Base-by-base conservation (phyloP, 2,329 filamentous ascomycete species). In the Dactylonectria macrodidyma region DNA sequence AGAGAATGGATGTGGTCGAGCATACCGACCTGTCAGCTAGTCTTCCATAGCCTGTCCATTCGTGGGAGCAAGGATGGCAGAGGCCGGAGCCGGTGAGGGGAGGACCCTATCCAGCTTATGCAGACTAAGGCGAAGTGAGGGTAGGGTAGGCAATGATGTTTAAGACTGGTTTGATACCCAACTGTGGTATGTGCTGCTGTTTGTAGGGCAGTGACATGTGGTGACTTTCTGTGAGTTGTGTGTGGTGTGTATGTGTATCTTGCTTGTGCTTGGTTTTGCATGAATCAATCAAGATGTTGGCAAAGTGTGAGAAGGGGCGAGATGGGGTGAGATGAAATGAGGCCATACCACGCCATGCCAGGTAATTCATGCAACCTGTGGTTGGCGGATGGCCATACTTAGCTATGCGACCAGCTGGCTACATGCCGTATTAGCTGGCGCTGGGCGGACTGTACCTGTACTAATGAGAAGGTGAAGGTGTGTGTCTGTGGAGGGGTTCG, bases 101-200 rank as follows among this genome's bases (percentile, higher is more conserved):
- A 54, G 9, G 51, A 36, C 10, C 30, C 22, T 14, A 19, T 36
- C n/a, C 51, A 54, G 10, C n/a, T n/a, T 19, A 34, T 22, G n/a
- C n/a, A 22, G 33, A 36, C n/a, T n/a, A 14, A 22, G n/a, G 7
- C 33, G 30, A 12, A 9, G 44, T 19, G 24, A 36, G 19, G 22
- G 19, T 38, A 24, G 38, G 56, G 26, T 71, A 73, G 67, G 52
- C 72, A 74, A 68, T 61, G 68, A 65, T 34, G 62, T 68, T 38
- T 24, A 58, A 65, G 67, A 69, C 51, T 73, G 69, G 59, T 69
- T 74, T 73, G 69, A 73, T 72, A 73, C 71, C 71, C 59, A 44
- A 59, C 19, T 41, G 59, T 14, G 24, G 51, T 7, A 30, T 30
- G 16, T 22, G n/a, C 8, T 36, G 12, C 19, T 44, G 34, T 14